A percentile compares a stretch with the other conserved stretches of the same genome.
Conservation (phyloP, 2,329 filamentous ascomycete species). For the Orbilia javanica region DNA sequence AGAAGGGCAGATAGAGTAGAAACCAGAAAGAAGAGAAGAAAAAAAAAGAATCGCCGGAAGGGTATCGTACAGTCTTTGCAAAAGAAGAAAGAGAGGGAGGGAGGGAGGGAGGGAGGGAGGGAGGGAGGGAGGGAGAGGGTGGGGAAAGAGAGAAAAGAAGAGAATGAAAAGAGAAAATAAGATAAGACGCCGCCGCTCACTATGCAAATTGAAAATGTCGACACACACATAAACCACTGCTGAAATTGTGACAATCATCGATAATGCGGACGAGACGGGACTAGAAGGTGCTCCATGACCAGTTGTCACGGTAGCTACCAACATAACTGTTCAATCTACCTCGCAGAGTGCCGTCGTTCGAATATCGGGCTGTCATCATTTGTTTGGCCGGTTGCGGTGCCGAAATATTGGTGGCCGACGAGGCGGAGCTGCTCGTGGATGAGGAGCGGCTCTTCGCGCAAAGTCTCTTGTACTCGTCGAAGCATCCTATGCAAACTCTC, state of each 20-base stretch:
- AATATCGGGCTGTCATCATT: constrained; percentile 59
- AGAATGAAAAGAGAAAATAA: constrained; percentile 5
- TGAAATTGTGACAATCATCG: background rate
- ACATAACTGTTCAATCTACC: constrained; percentile 61
- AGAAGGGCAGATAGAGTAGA: constrained; percentile 14
- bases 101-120: too few relatives aligned
- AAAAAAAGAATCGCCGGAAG: constrained; percentile 36
- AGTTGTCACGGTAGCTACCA: constrained; percentile 62
- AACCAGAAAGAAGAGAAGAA: constrained; percentile 32
- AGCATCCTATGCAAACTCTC: constrained; percentile 61
- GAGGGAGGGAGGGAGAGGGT: too few relatives aligned
- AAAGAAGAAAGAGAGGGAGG: constrained; percentile 21
- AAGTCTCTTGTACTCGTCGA: constrained; percentile 61
- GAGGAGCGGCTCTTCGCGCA: constrained; percentile 60
- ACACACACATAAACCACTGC: constrained; percentile 7
- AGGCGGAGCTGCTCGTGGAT: constrained; percentile 60
- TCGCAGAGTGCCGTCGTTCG: constrained; percentile 46
- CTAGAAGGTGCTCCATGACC: constrained; percentile 63
- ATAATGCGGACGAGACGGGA: background rate
- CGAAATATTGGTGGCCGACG: constrained; percentile 58
- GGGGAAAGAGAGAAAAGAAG: background rate
- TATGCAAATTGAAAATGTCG: constrained; percentile 35
- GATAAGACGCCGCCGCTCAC: constrained; percentile 52
- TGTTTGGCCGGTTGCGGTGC: constrained; percentile 60
- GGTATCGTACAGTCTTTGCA: constrained; percentile 56